Base-by-base conservation (phyloP, 148 eudicot species). In the Arbutus unedo region DNA sequence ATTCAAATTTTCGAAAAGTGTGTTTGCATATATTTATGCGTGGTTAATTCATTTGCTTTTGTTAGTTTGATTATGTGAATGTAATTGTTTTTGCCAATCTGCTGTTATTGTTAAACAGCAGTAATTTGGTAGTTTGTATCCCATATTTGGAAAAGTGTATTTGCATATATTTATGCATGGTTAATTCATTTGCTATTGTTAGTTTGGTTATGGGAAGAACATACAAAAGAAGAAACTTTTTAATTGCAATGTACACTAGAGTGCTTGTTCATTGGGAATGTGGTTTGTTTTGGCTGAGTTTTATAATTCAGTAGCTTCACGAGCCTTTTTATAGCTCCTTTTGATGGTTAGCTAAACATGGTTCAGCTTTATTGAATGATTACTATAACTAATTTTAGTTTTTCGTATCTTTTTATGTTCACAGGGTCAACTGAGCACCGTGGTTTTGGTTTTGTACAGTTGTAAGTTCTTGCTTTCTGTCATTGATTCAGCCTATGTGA, bases 401-500 rank as follows among this genome's bases (percentile, higher is more conserved):
- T 4, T 41, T 18, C 60, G 45, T 74, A 53, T 56, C 54, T 41
- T 71, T 79, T 16, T 64, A 54, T 81, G 76, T 25, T 83, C 21
- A 38, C 89, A 95, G 98, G 98, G 62, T 88, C 96, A 49, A 84
- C 90, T n/a, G 95, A 96, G 79, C 95, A 91, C 81, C 93, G 91
- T 3, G 98, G 98, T 50, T 84, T 92, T 87, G 98, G 93, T 50
- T 91, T 85, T 89, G 98, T 94, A 80, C 98, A 94, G 82, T 95
- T 94, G 98, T 96, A 91, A 91, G 98, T 91, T 82, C 75, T 56
- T 59, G 80, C 74, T 38, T 19, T 45, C 31, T 54, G 38, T 80
- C 57, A 11, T 50, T 57, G 59, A 18, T 80, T 67, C 31, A 18
- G 18, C 50, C 3, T 23, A 1, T 60, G 3, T 19, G 9, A 23